Conservation (phyloP, 2,329 filamentous ascomycete genomes). For the Lasiodiplodia hormozganensis region DNA sequence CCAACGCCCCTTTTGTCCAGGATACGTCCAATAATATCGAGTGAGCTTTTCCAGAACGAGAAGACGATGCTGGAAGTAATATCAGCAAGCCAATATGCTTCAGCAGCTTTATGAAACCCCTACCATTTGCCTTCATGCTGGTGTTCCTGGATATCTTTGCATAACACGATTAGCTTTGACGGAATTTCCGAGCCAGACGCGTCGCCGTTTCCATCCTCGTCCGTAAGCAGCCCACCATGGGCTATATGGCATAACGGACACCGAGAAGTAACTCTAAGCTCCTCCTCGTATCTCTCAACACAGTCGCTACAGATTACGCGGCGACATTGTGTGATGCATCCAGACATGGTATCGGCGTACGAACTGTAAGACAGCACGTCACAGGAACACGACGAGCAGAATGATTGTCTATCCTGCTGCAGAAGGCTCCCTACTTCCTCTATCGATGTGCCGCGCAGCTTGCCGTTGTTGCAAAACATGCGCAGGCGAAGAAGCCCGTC, state of each 20-base stretch:
- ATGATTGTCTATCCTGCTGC: slow-evolving; percentile 24
- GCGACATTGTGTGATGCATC: slow-evolving; percentile 16
- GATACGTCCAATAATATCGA: slow-evolving; percentile 39
- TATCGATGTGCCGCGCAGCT: not conserved
- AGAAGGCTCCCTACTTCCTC: slow-evolving; percentile 32
- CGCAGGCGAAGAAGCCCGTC: slow-evolving; percentile 35
- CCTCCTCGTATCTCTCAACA: not conserved
- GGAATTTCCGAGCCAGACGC: not conserved
- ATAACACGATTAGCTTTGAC: slow-evolving; percentile 35
- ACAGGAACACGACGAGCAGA: slow-evolving; percentile 27
- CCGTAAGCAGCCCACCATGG: no score
- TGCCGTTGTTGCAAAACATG: slow-evolving; percentile 39
- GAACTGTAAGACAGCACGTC: slow-evolving; percentile 28
- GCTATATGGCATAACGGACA: no score
- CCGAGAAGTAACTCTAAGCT: no score
- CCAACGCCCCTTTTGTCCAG: slow-evolving; percentile 35
- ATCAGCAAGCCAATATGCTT: not conserved
- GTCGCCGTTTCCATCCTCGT: no score
- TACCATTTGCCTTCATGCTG: slow-evolving; percentile 35
- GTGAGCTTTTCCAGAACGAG: slow-evolving; percentile 45
- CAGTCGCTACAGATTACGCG: slow-evolving; percentile 28
- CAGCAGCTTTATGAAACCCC: not conserved
- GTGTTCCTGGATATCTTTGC: slow-evolving; percentile 35
- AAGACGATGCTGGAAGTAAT: slow-evolving; percentile 41
- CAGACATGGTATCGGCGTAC: slow-evolving; percentile 25